A percentile compares a stretch with the other conserved stretches of the same genome.
Conservation (phyloP, 768 basidiomycete species). For the Mycena albidolilacea region DNA sequence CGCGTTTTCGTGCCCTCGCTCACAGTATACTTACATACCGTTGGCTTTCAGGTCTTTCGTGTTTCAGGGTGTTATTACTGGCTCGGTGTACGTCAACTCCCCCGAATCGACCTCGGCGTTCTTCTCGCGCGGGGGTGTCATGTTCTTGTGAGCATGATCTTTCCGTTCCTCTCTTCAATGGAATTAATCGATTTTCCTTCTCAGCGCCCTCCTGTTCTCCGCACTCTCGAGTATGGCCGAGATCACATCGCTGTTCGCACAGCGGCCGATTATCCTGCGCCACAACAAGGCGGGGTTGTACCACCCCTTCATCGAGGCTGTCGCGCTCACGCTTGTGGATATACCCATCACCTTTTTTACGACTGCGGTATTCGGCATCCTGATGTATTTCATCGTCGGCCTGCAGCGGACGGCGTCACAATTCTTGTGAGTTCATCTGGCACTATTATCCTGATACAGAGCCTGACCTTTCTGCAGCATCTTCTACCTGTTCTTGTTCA, state of each 20-base stretch:
- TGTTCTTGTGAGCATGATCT: slow-evolving; percentile 74
- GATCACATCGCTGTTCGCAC: slow-evolving; percentile 65
- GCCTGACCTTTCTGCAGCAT: slow-evolving; percentile 48
- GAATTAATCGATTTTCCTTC: neutral
- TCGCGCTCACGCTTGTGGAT: slow-evolving; percentile 63
- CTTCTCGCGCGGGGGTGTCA: slow-evolving; percentile 83
- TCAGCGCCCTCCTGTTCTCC: slow-evolving; percentile 56
- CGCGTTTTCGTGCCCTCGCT: slow-evolving; percentile 52
- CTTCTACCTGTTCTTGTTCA: slow-evolving; percentile 63
- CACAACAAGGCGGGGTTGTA: slow-evolving; percentile 64
- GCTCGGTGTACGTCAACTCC: slow-evolving; percentile 70
- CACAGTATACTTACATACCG: slow-evolving; percentile 47
- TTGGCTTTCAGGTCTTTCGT: slow-evolving; percentile 61
- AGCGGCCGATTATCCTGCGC: slow-evolving; percentile 62
- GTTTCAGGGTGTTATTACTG: slow-evolving; percentile 58
- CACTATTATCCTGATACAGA: neutral
- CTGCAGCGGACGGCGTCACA: slow-evolving; percentile 60
- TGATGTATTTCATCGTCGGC: slow-evolving; percentile 67
- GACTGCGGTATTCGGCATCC: slow-evolving; percentile 50
- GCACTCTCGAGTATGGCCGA: slow-evolving; percentile 76
- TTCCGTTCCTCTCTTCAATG: too few species aligned
- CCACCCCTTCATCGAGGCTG: slow-evolving; percentile 63
- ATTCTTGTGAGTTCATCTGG: slow-evolving; percentile 64
- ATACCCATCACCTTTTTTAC: slow-evolving; percentile 55
- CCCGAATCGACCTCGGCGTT: slow-evolving; percentile 70